phyloP scores from a whole-genome alignment of 164 flowering plant genomes.

The Vitis cinerea region DNA sequence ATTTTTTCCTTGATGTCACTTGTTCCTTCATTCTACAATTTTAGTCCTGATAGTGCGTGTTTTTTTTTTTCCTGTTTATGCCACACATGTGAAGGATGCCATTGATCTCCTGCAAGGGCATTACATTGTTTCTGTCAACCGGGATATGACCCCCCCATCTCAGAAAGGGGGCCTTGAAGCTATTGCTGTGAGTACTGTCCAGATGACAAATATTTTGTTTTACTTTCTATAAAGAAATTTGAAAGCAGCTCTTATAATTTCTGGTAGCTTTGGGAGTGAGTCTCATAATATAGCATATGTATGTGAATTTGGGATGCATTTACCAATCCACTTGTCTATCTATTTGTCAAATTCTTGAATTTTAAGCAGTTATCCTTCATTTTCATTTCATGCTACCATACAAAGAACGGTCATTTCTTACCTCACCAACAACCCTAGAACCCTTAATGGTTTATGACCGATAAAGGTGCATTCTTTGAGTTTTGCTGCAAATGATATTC shows the following conservation, averaged over 20 bases:
- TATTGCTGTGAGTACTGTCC: constrained; percentile 65
- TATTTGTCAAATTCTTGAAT: no score
- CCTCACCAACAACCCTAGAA: background rate
- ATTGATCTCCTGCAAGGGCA: constrained; percentile 96
- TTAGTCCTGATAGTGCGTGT: background rate
- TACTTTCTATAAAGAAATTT: background rate
- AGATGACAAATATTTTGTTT: background rate
- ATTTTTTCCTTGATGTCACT: background rate
- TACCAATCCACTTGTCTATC: background rate
- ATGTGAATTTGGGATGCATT: background rate
- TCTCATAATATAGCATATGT: background rate
- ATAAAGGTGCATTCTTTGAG: background rate
- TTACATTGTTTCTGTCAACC: constrained; percentile 70
- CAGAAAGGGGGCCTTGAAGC: constrained; percentile 62
- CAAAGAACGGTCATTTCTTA: no score
- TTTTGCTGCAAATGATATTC: background rate
- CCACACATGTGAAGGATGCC: constrained; percentile 60
- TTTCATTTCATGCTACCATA: no score
- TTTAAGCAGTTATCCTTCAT: no score
- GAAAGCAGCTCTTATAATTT: background rate
- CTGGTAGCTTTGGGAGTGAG: background rate
- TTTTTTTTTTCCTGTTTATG: constrained; percentile 2
- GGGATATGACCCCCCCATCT: constrained; percentile 62
- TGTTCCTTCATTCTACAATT: background rate
- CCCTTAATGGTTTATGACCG: background rate